A percentile compares a stretch with the other conserved stretches of the same genome.
Evolutionary conservation across 257 asterid species (phyloP).

Genomic region (Salvia rosmarinus): DNA sequence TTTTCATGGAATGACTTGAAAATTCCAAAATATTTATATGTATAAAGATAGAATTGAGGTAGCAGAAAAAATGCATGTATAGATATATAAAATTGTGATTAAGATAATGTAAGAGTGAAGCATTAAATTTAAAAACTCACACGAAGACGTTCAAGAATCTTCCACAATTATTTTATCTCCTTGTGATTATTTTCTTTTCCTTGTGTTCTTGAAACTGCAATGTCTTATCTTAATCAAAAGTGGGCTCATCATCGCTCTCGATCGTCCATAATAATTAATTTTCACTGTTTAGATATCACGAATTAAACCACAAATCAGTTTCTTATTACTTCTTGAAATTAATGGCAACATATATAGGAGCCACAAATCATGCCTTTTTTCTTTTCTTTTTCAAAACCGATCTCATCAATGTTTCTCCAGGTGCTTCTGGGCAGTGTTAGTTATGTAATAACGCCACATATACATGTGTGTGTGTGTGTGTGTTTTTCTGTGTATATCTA

Average conservation of each 20-base stretch:
- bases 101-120: not conserved
- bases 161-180: constrained; percentile 1
- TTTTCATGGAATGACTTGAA: not conserved
- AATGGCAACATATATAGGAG: constrained; percentile 22
- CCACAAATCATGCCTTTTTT: not conserved
- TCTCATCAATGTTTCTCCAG: constrained; percentile 17
- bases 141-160: constrained; percentile 22
- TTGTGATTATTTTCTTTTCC: not conserved
- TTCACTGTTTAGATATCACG: not conserved
- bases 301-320: not conserved
- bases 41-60: no score
- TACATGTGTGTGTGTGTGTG: not conserved
- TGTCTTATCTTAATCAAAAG: constrained; percentile 22
- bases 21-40: not conserved
- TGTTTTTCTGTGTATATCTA: not conserved
- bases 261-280: constrained; percentile 1
- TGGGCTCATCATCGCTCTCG: constrained; percentile 12
- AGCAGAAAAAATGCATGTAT: no score
- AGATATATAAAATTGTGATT: not conserved
- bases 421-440: constrained; percentile 16
- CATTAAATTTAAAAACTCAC: not conserved
- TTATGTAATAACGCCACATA: not conserved
- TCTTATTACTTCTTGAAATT: not conserved
- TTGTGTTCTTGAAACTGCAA: not conserved
- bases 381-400: not conserved